These are phyloP conservation scores for Suillus variegatus DNA, from an alignment of 768 basidiomycete species.

Conservation along the genomic window DNA sequence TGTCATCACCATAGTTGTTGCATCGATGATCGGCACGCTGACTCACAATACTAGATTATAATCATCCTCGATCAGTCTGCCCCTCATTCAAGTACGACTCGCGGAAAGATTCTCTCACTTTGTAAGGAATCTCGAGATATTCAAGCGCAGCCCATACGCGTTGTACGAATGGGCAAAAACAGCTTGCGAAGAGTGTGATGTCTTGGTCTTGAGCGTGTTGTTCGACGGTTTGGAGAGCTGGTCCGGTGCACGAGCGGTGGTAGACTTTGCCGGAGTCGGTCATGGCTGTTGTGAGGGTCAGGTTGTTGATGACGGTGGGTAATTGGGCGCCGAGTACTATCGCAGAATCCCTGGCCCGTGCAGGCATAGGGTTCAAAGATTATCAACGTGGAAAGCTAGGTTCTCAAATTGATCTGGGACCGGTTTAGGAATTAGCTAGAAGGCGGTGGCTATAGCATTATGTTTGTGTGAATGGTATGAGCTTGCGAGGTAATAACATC, in stretches of 20 bases:
- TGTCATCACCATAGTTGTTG: not conserved
- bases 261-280: conserved; percentile 42
- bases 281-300: not conserved
- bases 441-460: too few species aligned
- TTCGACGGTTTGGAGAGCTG: conserved; percentile 57
- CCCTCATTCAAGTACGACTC: not conserved
- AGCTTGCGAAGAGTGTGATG: conserved; percentile 69
- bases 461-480: too few species aligned
- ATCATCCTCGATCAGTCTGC: not conserved
- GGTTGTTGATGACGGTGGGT: too few species aligned
- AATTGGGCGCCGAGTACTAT: too few species aligned
- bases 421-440: too few species aligned
- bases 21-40: not conserved
- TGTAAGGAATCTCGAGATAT: conserved; percentile 68
- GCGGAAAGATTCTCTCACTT: conserved; percentile 38
- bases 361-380: too few species aligned
- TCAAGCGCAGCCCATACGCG: conserved; percentile 79
- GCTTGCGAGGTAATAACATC: too few species aligned
- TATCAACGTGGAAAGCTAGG: too few species aligned
- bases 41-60: conserved; percentile 39
- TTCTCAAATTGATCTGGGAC: too few species aligned
- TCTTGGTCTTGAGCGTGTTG: conserved; percentile 48
- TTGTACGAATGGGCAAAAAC: conserved; percentile 85
- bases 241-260: conserved; percentile 44
- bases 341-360: too few species aligned